Percentiles rank a stretch among this genome's conserved stretches.
These are phyloP conservation scores for Penicillium polonicum DNA, from an alignment of 2,329 filamentous ascomycete genomes.

Conservation along the genomic window DNA sequence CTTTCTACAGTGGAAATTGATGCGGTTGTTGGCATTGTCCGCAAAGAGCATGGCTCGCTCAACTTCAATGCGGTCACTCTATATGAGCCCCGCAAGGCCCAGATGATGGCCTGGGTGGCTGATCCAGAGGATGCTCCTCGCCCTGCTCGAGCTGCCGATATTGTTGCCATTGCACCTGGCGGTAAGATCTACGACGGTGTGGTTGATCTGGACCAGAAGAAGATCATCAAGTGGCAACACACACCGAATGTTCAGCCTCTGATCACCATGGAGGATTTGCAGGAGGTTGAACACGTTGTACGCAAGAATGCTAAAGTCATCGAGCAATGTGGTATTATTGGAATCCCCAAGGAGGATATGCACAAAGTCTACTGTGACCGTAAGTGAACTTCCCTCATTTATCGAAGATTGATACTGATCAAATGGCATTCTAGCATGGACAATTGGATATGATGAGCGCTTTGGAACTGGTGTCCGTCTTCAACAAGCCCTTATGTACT, in stretches of 20 bases:
- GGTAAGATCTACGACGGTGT: slow-evolving; percentile 81
- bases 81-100: slow-evolving; percentile 78
- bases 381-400: slow-evolving; percentile 37
- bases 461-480: slow-evolving; percentile 76
- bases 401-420: slow-evolving; percentile 4
- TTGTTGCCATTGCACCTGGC: slow-evolving; percentile 75
- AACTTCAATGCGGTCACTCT: slow-evolving; percentile 85
- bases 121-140: slow-evolving; percentile 60
- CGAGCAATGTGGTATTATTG: slow-evolving; percentile 81
- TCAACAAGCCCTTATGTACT: slow-evolving; percentile 95
- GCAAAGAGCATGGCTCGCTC: slow-evolving; percentile 67
- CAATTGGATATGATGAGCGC: slow-evolving; percentile 89
- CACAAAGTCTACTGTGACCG: slow-evolving; percentile 93
- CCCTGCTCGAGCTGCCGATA: slow-evolving; percentile 72
- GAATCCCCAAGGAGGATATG: slow-evolving; percentile 81
- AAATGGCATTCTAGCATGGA: slow-evolving; percentile 63
- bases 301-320: slow-evolving; percentile 82
- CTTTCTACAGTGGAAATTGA: slow-evolving; percentile 72
- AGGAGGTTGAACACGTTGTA: slow-evolving; percentile 72
- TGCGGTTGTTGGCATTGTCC: slow-evolving; percentile 65
- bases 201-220: slow-evolving; percentile 67
- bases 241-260: slow-evolving; percentile 78
- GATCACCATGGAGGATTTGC: slow-evolving; percentile 88
- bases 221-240: slow-evolving; percentile 71
- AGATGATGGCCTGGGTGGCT: slow-evolving; percentile 77